Evolutionary conservation across 768 basidiomycete genomes (phyloP), one percentile per base, ranked within the genome.

Genomic region (button mushroom (Agaricus bisporus)): DNA sequence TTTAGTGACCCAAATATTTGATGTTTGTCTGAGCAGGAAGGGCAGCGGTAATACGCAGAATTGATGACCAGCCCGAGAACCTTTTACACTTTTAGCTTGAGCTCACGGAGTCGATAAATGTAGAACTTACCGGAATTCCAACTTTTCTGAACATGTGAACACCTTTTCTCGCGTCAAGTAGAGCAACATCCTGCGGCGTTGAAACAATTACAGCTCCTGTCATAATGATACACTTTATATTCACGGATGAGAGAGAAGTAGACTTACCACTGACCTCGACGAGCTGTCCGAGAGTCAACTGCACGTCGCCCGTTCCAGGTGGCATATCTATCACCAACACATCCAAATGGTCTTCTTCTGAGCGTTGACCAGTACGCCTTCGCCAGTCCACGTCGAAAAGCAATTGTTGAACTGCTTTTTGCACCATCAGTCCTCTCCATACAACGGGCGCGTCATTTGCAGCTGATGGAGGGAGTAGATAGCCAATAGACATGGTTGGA

Each of bases 341-440:
- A 61, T 99, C 95, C 28, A 98, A 69, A 3, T 80, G 81, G 0
- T 66, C 70, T 4, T 71, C 72, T 1, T 72, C 72, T 10, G 62
- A 66, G 14, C 71, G 64, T 6, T 54, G 26, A 18, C 28, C 18
- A 3, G 46, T 54, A 46, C 39, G 46, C 37, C 46, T 54, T 11
- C 45, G 39, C 95, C 95, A 98, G 66, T 98, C 95, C 5, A 97
- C 92, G 59, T 98, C 93, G 62, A 99, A 98, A 1, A 98, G 77
- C 0, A 98, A 76, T 64, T 98, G 95, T 65, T 98, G 95, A 0
- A 95, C 92, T 22, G 95, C 94, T 64, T 98, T 98, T 70, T 95
- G 94, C 1, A 98, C 95, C 95, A 98, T 98, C 18, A 97, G 78
- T 2, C 95, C 95, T 22, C 95, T 79, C 95, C 95, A 99, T 28